These are phyloP conservation scores for Pyrenophora tritici-repentis DNA, from an alignment of 2,329 filamentous ascomycete species.

Conservation along the genomic window DNA sequence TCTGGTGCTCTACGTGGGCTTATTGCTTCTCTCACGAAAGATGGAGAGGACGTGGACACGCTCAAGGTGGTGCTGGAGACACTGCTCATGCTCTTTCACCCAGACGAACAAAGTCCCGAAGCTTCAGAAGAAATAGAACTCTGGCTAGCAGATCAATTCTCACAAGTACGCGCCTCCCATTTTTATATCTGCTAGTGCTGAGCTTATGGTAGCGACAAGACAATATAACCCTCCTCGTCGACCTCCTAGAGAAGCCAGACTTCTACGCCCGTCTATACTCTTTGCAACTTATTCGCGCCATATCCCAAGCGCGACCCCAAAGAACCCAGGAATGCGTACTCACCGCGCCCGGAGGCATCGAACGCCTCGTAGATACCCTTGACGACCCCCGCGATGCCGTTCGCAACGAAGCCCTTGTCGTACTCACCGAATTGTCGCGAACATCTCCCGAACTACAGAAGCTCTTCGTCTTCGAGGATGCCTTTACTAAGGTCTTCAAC, in stretches of 20 bases:
- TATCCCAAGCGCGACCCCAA: conserved; percentile 82
- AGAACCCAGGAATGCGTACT: conserved; percentile 94
- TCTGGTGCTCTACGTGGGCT: conserved; percentile 88
- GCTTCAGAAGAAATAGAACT: conserved; percentile 94
- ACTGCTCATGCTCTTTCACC: conserved; percentile 86
- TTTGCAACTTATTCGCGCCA: conserved; percentile 84
- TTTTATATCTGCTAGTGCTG: conserved; percentile 48
- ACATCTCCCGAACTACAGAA: conserved; percentile 90
- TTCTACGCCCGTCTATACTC: conserved; percentile 93
- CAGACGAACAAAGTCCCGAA: conserved; percentile 71
- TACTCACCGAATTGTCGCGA: conserved; percentile 86
- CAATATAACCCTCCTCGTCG: conserved; percentile 88
- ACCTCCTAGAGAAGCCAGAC: conserved; percentile 83
- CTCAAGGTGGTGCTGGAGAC: conserved; percentile 95
- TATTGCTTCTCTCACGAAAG: conserved; percentile 82
- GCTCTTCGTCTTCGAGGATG: conserved; percentile 91
- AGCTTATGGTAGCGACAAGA: conserved; percentile 76
- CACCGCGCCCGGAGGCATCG: conserved; percentile 84
- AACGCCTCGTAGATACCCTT: conserved; percentile 79
- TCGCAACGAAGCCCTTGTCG: conserved; percentile 79
- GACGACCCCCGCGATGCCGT: conserved; percentile 87
- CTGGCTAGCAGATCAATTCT: conserved; percentile 98
- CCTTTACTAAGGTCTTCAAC: conserved; percentile 83
- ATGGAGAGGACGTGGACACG: conserved; percentile 94
- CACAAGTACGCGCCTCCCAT: conserved; percentile 64